A percentile compares a stretch with the other conserved stretches of the same genome.
These are phyloP conservation scores for Phytophthora pini DNA, from an alignment of 352 stramenopile genomes.

Conservation along the genomic window DNA sequence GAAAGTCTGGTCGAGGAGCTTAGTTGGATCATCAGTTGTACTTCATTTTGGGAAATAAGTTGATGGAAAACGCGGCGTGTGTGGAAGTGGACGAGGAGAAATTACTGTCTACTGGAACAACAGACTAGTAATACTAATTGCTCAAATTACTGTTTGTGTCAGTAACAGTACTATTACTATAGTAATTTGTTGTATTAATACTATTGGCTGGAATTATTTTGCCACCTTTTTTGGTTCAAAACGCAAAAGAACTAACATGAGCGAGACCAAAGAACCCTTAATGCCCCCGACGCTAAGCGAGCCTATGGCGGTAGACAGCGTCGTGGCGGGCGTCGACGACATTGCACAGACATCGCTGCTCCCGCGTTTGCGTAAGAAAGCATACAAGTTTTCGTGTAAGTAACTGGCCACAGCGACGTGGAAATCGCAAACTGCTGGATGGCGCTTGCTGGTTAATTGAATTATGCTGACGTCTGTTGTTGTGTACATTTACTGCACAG, in stretches of 20 bases:
- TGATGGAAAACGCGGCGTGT: no score
- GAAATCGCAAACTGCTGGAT: conserved; percentile 1
- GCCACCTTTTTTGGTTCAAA: no score
- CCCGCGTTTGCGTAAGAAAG: conserved; percentile 61
- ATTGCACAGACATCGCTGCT: conserved; percentile 42
- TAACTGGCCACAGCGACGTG: not conserved
- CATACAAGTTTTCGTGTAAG: conserved; percentile 75
- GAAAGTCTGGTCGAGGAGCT: no score
- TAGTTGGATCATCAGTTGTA: no score
- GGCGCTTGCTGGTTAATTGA: conserved; percentile 4
- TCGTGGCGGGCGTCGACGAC: conserved; percentile 27
- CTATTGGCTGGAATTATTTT: no score
- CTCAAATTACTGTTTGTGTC: no score
- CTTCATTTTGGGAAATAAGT: no score
- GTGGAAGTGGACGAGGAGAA: no score
- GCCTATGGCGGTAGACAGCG: conserved; percentile 3
- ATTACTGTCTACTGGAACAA: no score
- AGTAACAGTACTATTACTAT: no score
- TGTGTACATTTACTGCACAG: conserved; percentile 26
- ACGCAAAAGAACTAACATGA: conserved; percentile 3
- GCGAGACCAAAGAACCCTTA: conserved; percentile 10
- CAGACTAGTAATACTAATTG: no score
- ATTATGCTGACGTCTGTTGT: conserved; percentile 4
- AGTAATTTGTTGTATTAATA: no score
- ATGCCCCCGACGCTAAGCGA: conserved; percentile 14